Evolutionary conservation across 1,284 basidiomycete genomes (phyloP).

Genomic region (Apiotrichum mycotoxinovorans): DNA sequence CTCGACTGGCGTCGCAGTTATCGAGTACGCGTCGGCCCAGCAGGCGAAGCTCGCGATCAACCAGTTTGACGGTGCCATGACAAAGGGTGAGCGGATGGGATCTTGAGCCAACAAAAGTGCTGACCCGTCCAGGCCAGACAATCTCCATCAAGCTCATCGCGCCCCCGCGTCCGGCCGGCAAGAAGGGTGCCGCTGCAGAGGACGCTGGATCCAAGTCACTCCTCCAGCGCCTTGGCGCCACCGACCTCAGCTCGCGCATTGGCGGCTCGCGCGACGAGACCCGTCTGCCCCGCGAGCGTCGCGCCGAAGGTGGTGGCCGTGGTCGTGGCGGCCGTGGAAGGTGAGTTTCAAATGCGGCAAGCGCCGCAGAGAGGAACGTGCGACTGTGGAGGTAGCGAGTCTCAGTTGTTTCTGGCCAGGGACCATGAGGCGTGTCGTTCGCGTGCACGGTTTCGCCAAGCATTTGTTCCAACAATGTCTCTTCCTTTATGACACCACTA

Average conservation of each 20-base stretch:
- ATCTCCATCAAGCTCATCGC: constrained; percentile 65
- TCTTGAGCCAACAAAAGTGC: neutral
- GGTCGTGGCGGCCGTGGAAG: constrained; percentile 27
- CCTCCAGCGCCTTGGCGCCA: constrained; percentile 9
- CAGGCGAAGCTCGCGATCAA: constrained; percentile 82
- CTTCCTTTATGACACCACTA: neutral
- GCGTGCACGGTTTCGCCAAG: neutral
- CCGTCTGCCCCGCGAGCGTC: constrained; percentile 1
- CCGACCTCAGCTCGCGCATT: neutral
- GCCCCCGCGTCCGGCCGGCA: constrained; percentile 16
- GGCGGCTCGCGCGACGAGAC: neutral
- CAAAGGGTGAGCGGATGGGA: constrained; percentile 67
- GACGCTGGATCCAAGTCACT: constrained; percentile 1
- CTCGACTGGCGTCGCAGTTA: constrained; percentile 75
- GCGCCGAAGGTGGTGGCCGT: neutral
- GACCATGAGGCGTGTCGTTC: too few species aligned
- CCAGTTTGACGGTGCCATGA: constrained; percentile 81
- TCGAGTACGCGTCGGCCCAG: constrained; percentile 72
- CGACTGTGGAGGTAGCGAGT: too few species aligned
- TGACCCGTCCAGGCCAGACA: constrained; percentile 62
- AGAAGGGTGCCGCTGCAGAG: neutral
- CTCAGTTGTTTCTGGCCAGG: too few species aligned
- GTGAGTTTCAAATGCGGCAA: constrained; percentile 16
- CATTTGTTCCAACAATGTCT: too few species aligned
- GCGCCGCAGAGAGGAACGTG: too few species aligned